A percentile compares a stretch with the other conserved stretches of the same genome.
phyloP scores from a whole-genome alignment of 306 rosid genomes.

The Nissolia schottii region DNA sequence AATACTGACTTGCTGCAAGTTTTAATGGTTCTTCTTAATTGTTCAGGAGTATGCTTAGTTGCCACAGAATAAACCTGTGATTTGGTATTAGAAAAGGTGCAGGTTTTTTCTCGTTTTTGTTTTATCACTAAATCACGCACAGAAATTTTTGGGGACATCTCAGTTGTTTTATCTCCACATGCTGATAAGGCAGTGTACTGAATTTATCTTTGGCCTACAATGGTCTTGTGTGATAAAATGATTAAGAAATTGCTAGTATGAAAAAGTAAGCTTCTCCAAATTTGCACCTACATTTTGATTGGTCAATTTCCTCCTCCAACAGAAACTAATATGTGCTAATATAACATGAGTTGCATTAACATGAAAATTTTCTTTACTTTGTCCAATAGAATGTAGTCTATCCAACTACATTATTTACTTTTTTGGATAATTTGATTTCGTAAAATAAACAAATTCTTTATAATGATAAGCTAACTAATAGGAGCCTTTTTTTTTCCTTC shows the following conservation, averaged over 20 bases:
- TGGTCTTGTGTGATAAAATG: background rate
- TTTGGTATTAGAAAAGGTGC: background rate
- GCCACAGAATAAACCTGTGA: background rate
- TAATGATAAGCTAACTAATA: background rate
- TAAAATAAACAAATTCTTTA: background rate
- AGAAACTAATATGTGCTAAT: background rate
- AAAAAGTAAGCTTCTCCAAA: background rate
- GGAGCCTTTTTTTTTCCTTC: background rate
- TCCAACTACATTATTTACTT: background rate
- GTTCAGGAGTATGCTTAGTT: slow-evolving; percentile 5
- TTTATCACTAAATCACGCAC: background rate
- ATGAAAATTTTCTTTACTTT: background rate
- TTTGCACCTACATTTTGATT: background rate
- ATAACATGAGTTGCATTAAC: background rate
- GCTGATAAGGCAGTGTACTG: background rate
- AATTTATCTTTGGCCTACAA: slow-evolving; percentile 3
- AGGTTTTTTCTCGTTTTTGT: no score
- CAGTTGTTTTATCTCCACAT: background rate
- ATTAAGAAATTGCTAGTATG: background rate
- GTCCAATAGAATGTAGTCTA: background rate
- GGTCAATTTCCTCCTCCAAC: background rate
- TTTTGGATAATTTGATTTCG: background rate
- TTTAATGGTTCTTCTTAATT: slow-evolving; percentile 1
- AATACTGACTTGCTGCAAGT: background rate
- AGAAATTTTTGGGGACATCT: background rate